A percentile compares a stretch with the other conserved stretches of the same genome.
Evolutionary conservation across 768 basidiomycete species (phyloP).

Genomic region (Phanerodontia chrysosporium): DNA sequence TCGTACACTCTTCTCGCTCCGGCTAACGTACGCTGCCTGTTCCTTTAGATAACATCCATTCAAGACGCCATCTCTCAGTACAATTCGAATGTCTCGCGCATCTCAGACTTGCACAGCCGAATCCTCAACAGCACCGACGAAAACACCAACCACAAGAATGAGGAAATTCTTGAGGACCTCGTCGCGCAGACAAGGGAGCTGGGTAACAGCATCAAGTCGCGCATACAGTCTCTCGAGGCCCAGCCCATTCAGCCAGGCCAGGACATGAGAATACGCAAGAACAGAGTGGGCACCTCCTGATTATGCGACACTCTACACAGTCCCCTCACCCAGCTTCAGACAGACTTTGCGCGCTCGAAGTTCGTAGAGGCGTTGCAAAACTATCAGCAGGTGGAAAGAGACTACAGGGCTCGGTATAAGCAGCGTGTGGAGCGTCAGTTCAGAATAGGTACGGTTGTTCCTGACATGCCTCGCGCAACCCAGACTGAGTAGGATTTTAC

Average conservation of each 20-base stretch:
- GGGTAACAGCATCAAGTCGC: slow-evolving; percentile 62
- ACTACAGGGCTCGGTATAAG: slow-evolving; percentile 74
- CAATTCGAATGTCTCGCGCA: slow-evolving; percentile 63
- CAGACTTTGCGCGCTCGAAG: slow-evolving; percentile 30
- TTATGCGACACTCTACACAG: neutral
- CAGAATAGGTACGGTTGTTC: slow-evolving; percentile 61
- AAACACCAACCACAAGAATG: slow-evolving; percentile 53
- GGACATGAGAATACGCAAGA: slow-evolving; percentile 70
- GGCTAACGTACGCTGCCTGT: neutral
- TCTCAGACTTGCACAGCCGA: slow-evolving; percentile 70
- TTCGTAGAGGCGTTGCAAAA: slow-evolving; percentile 85
- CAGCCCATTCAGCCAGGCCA: slow-evolving; percentile 60
- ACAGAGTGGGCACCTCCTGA: slow-evolving; percentile 49
- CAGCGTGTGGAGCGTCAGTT: slow-evolving; percentile 83
- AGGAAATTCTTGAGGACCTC: slow-evolving; percentile 61
- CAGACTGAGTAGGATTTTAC: neutral
- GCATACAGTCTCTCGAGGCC: slow-evolving; percentile 68
- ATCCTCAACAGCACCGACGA: slow-evolving; percentile 78
- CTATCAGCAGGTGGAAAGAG: slow-evolving; percentile 79
- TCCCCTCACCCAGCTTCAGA: slow-evolving; percentile 1
- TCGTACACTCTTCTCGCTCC: neutral
- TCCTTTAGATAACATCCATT: slow-evolving; percentile 61
- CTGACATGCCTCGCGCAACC: neutral
- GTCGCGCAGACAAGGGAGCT: slow-evolving; percentile 69
- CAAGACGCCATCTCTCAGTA: slow-evolving; percentile 68